Evolutionary conservation across 2,329 filamentous ascomycete genomes (phyloP), one percentile per base, ranked within the genome.

Genomic region (Hymenoscyphus infarciens): DNA sequence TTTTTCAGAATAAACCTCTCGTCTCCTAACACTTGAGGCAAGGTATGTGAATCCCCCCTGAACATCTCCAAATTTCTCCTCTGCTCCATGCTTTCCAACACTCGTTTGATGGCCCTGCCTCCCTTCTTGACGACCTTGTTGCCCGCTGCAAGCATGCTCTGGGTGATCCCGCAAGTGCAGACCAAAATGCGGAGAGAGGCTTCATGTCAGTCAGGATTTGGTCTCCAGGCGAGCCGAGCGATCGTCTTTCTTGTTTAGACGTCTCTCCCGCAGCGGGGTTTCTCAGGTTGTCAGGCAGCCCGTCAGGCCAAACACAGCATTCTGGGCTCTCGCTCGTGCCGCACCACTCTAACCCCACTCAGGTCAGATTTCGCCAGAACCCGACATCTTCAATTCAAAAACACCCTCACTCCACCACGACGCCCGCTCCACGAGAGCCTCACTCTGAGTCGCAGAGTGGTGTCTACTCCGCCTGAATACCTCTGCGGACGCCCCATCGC

Each of bases 121-220:
- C 31, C 19, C 27, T 15, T 56, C 60, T 33, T 29, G 54, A 45
- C 19, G 22, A 25, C 35, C 35, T 38, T 38, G 13, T 55, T 49
- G 25, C 52, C n/a, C 27, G 27, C 59, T 29, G 52, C 22, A 35
- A 11, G 22, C 35, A 35, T 27, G 15, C 35, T 27, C 58, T 55
- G 49, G 58, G 49, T 19, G 15, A 31, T 54, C 45, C 58, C 59
- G 52, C 52, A n/a, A 33, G 59, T 52, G 59, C 33, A 56, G 39
- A 52, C 5, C 45, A 11, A 25, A 22, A 52, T 56, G 59, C 53
- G 53, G 59, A 61, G 59, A 61, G 59, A 56, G 33, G 35, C 45
- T 19, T 57, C n/a, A 45, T 39, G 56, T 33, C n/a, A n/a, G 31
- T 57, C 25, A 29, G 53, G 42, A 49, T 49, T 8, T 49, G n/a